phyloP scores from a whole-genome alignment of 164 flowering plant genomes.

The Chimonanthus salicifolius region DNA sequence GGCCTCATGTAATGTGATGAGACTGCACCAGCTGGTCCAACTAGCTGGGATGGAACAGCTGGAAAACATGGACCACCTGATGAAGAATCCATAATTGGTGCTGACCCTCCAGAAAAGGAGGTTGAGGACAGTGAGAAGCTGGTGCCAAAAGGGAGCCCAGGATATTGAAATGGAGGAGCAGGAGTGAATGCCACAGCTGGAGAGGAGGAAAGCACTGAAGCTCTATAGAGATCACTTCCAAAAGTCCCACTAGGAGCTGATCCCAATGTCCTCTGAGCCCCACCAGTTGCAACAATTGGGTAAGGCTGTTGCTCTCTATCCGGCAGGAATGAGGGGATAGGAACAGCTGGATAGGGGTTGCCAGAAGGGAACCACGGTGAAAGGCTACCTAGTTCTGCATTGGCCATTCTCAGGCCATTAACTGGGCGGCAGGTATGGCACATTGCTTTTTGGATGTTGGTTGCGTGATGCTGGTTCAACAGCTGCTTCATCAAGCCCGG shows the following conservation, averaged over 20 bases:
- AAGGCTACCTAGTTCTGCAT: conserved; percentile 36
- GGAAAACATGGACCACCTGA: conserved; percentile 54
- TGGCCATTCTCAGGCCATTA: conserved; percentile 42
- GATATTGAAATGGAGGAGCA: conserved; percentile 46
- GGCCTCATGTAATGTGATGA: conserved; percentile 62
- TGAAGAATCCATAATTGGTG: conserved; percentile 53
- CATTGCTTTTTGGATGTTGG: conserved; percentile 29
- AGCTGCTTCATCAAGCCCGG: conserved; percentile 49
- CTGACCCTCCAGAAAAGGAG: conserved; percentile 49
- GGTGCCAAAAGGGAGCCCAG: conserved; percentile 58
- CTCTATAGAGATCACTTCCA: conserved; percentile 51
- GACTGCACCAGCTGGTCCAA: conserved; percentile 35
- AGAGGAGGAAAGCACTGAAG: conserved; percentile 66
- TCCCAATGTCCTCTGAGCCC: conserved; percentile 48
- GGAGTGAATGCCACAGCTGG: conserved; percentile 20
- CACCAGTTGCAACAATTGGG: conserved; percentile 42
- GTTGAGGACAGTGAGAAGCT: conserved; percentile 60
- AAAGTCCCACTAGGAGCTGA: conserved; percentile 46
- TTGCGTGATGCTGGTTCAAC: conserved; percentile 30
- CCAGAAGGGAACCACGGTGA: conserved; percentile 62
- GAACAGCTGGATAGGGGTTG: conserved; percentile 37
- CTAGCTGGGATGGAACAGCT: conserved; percentile 40
- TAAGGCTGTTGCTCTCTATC: conserved; percentile 52
- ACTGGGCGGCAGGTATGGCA: conserved; percentile 31
- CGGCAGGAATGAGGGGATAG: conserved; percentile 53